Evolutionary conservation across 1,284 basidiomycete genomes (phyloP).

Genomic region (Apiotrichum brassicae): DNA sequence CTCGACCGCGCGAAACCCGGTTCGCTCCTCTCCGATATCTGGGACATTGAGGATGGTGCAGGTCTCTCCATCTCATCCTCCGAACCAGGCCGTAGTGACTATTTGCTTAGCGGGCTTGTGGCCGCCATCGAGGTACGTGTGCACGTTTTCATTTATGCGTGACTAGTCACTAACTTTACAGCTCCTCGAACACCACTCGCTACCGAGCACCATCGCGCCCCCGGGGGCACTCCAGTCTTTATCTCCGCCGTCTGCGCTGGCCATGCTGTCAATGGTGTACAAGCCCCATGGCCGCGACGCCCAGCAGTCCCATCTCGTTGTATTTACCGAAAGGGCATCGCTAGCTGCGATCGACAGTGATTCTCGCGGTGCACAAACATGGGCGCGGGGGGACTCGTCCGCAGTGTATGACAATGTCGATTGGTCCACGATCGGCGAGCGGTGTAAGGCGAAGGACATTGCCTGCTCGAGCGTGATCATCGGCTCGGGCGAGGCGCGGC

Average conservation of each 20-base stretch:
- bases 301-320: slow-evolving; percentile 14
- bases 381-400: slow-evolving; percentile 13
- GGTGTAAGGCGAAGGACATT: slow-evolving; percentile 16
- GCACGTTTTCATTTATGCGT: neutral
- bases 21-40: slow-evolving; percentile 14
- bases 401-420: slow-evolving; percentile 15
- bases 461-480: slow-evolving; percentile 17
- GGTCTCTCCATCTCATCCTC: slow-evolving; percentile 15
- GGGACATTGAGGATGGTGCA: slow-evolving; percentile 19
- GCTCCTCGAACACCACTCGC: slow-evolving; percentile 16
- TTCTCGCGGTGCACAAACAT: slow-evolving; percentile 4
- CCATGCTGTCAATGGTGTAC: slow-evolving; percentile 18
- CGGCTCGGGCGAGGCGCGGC: slow-evolving; percentile 4
- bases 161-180: slow-evolving; percentile 8
- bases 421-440: slow-evolving; percentile 18
- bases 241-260: slow-evolving; percentile 12
- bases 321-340: slow-evolving; percentile 18
- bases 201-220: slow-evolving; percentile 5
- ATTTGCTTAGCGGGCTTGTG: slow-evolving; percentile 17
- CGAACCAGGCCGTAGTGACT: slow-evolving; percentile 17
- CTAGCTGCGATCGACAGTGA: slow-evolving; percentile 14
- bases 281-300: neutral
- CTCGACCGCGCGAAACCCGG: slow-evolving; percentile 4
- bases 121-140: slow-evolving; percentile 21
- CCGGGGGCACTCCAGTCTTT: slow-evolving; percentile 12